Evolutionary conservation across 2,329 filamentous ascomycete genomes (phyloP), one percentile per base, ranked within the genome.

Genomic region (Ophiocordyceps robertsii): DNA sequence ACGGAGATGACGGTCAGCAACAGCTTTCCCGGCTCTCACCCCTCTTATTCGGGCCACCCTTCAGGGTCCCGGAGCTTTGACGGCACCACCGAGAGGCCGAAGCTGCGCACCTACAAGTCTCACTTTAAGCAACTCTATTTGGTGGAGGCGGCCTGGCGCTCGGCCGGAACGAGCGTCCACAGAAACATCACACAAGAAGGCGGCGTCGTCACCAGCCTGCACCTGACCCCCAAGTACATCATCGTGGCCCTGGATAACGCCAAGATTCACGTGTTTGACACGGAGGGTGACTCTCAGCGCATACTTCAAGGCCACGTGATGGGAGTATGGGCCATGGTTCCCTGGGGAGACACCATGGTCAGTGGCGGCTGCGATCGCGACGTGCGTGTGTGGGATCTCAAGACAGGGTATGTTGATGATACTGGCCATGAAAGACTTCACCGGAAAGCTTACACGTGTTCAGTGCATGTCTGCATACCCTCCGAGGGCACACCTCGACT

Each of bases 281-380:
- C 87, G 1, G 79, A 92, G 51, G 92, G 92, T 30, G 81, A 88
- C 52, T 80, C 87, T 49, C 80, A 94, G 53, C 86, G 88, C 59
- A 95, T 87, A 3, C 67, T 98, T 27, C 83, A 92, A 56, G 92
- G 92, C 11, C 92, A 98, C 65, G 85, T 96, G 37, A 98, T 98
- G 92, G 92, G 92, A 35, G 92, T 98, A 17, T 98, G 92, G 92
- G 92, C 92, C 39, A 96, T 98, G 90, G 88, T 98, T 21, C 92
- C 92, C 7, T 95, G 89, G 85, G 90, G 86, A 46, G 90, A 98
- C 59, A 83, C 86, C 42, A 72, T 98, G 47, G 92, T 98, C 46
- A 95, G 88, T 54, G 92, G 92, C 53, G 92, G 92, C 6, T 98
- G 92, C 59, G 92, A 98, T 65, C 78, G 92, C 46, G 92, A 98